Percentiles rank a stretch among this genome's conserved stretches.
phyloP scores from a whole-genome alignment of 345 rosid species.

The Hibiscus mutabilis region DNA sequence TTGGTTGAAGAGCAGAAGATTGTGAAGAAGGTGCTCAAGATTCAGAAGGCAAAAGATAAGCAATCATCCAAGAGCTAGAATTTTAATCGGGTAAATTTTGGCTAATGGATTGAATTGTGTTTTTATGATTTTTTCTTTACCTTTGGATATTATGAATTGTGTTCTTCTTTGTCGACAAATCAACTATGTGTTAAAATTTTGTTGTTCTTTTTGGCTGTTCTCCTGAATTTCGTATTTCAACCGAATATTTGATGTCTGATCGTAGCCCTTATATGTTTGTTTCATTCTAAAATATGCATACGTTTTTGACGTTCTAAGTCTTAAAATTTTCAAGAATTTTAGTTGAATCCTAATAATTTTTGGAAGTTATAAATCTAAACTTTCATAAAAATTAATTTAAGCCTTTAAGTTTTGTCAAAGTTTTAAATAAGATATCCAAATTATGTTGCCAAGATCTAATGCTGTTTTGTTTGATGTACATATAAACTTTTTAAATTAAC shows the following conservation, averaged over 20 bases:
- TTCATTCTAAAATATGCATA: no score
- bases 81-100: neutral
- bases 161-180: slow-evolving; percentile 5
- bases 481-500: no score
- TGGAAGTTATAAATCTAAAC: no score
- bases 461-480: no score
- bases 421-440: no score
- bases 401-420: no score
- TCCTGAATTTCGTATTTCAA: neutral
- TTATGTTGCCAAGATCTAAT: no score
- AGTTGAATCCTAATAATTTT: no score
- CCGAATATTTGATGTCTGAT: no score
- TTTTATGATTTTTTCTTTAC: neutral
- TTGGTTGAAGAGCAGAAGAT: slow-evolving; percentile 83
- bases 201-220: neutral
- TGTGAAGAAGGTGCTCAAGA: slow-evolving; percentile 37
- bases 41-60: slow-evolving; percentile 17
- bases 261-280: neutral
- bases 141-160: neutral
- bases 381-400: no score
- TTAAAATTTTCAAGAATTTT: no score
- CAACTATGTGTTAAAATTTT: slow-evolving; percentile 2
- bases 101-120: neutral
- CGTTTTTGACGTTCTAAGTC: no score
- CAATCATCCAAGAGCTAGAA: slow-evolving; percentile 12